Conservation (phyloP, 352 stramenopile species). For the Phytophthora ramorum region DNA sequence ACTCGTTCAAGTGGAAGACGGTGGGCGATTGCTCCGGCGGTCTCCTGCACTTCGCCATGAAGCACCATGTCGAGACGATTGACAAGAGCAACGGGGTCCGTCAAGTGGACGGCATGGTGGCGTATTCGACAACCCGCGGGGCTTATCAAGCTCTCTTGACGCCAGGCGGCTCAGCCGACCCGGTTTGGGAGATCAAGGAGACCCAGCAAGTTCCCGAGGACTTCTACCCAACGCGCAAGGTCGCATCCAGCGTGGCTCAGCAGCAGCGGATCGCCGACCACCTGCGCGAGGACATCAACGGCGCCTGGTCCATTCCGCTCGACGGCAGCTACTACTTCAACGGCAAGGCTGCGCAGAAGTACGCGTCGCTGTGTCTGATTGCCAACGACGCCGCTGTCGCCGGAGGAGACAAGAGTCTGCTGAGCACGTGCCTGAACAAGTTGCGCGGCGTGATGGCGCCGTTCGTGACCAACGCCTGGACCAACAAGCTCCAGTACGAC, state of each 20-base stretch:
- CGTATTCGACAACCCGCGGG: slow-evolving; percentile 65
- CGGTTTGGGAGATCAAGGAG: slow-evolving; percentile 60
- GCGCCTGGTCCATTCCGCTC: slow-evolving; percentile 51
- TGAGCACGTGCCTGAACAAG: slow-evolving; percentile 51
- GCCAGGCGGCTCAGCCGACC: slow-evolving; percentile 15
- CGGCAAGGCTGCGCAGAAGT: slow-evolving; percentile 67
- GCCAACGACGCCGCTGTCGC: slow-evolving; percentile 52
- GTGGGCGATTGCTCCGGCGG: slow-evolving; percentile 54
- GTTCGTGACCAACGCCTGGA: slow-evolving; percentile 58
- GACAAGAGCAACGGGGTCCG: slow-evolving; percentile 35
- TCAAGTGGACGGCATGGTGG: slow-evolving; percentile 45
- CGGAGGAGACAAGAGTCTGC: slow-evolving; percentile 43
- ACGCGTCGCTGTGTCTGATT: slow-evolving; percentile 67
- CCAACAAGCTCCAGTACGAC: slow-evolving; percentile 64
- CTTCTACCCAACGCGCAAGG: slow-evolving; percentile 57
- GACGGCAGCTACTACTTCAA: slow-evolving; percentile 76
- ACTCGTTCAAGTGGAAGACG: slow-evolving; percentile 70
- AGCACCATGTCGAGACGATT: slow-evolving; percentile 58
- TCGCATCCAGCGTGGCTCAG: slow-evolving; percentile 31
- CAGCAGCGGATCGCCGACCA: slow-evolving; percentile 52
- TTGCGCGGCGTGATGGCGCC: slow-evolving; percentile 47
- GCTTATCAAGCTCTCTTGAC: slow-evolving; percentile 52
- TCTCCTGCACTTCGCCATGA: slow-evolving; percentile 66
- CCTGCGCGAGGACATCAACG: slow-evolving; percentile 51
- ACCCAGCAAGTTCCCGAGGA: slow-evolving; percentile 42